Base-by-base conservation (phyloP, 371 early-diverging fungal species). In the Lichtheimia hyalospora region DNA sequence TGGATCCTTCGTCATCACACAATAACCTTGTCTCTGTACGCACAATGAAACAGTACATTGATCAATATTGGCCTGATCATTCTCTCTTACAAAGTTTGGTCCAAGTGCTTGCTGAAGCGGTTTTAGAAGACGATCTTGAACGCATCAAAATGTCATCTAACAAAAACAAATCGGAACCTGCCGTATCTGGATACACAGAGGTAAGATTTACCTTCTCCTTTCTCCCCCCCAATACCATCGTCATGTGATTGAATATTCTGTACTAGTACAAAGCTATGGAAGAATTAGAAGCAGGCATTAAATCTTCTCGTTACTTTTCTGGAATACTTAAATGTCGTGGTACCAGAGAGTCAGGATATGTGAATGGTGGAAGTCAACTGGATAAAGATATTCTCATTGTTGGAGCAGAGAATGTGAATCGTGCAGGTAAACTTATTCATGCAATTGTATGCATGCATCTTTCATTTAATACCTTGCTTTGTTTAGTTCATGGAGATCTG, bases 321-420 rank as follows among this genome's bases (percentile, higher is more conserved):
- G 86, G 86, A 4, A 69, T 75, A n/a, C 64, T 83, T 18, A 68
- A 74, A 5, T 83, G 81, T 27, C 75, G 78, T 34, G 81, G 76
- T 28, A 71, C 70, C 40, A 74, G 84, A 25, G 77, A 87, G 25
- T 80, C 82, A 58, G 89, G 86, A 4, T 80, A 84, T 54, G 77
- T 90, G 6, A 81, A 73, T 51, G 79, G 81, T 24, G 70, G 66
- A 39, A 62, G 67, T 20, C 71, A 74, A n/a, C 67, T 70, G 27
- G 74, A 70, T 27, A 79, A 79, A 4, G 84, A 84, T 49, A 85
- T 90, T 46, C 68, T 86, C 16, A 80, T 90, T 55, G 66, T 79
- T 1, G 92, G 92, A 14, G 83, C 86, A 16, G 89, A 89, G 27
- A 71, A 81, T 57, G 75, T 84, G 23, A 96, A 96, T 67, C 84